These are phyloP conservation scores for Panaeolus papilionaceus DNA, from an alignment of 768 basidiomycete species.

Conservation along the genomic window DNA sequence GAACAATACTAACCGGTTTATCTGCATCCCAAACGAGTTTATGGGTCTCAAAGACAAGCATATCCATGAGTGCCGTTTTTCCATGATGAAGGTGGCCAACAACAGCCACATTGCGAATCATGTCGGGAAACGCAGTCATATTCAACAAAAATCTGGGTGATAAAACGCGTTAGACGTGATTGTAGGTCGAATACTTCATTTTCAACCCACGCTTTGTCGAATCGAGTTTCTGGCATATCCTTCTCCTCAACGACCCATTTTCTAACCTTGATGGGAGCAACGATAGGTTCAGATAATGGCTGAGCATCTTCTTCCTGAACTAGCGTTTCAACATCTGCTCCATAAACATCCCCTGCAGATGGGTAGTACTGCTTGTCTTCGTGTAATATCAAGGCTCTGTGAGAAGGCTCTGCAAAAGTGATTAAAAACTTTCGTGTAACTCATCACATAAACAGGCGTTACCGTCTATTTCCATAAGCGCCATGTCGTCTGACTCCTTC, in stretches of 20 bases:
- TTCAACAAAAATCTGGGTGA: slow-evolving; percentile 83
- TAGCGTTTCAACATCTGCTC: slow-evolving; percentile 91
- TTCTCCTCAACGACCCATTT: slow-evolving; percentile 97
- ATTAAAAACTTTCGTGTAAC: slow-evolving; percentile 14
- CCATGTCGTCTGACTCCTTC: slow-evolving; percentile 58
- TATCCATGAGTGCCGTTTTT: slow-evolving; percentile 96
- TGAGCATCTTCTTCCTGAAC: slow-evolving; percentile 99
- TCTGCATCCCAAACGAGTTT: slow-evolving; percentile 95
- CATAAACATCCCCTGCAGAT: slow-evolving; percentile 90
- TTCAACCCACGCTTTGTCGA: slow-evolving; percentile 85
- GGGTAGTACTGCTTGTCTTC: slow-evolving; percentile 99
- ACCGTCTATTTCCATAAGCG: slow-evolving; percentile 91
- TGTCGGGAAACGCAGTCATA: slow-evolving; percentile 89
- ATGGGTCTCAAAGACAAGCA: slow-evolving; percentile 97
- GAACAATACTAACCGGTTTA: slow-evolving; percentile 64
- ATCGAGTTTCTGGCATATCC: slow-evolving; percentile 95
- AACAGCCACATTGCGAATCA: slow-evolving; percentile 95
- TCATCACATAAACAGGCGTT: slow-evolving; percentile 28
- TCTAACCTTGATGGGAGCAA: slow-evolving; percentile 93
- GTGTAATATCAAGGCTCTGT: slow-evolving; percentile 88
- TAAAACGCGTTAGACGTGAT: slow-evolving; percentile 16
- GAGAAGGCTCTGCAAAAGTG: slow-evolving; percentile 62
- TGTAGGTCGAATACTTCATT: neutral
- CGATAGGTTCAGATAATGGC: slow-evolving; percentile 91
- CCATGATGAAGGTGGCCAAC: slow-evolving; percentile 98